Evolutionary conservation across 768 basidiomycete species (phyloP).

Genomic region (Mrakia frigida): DNA sequence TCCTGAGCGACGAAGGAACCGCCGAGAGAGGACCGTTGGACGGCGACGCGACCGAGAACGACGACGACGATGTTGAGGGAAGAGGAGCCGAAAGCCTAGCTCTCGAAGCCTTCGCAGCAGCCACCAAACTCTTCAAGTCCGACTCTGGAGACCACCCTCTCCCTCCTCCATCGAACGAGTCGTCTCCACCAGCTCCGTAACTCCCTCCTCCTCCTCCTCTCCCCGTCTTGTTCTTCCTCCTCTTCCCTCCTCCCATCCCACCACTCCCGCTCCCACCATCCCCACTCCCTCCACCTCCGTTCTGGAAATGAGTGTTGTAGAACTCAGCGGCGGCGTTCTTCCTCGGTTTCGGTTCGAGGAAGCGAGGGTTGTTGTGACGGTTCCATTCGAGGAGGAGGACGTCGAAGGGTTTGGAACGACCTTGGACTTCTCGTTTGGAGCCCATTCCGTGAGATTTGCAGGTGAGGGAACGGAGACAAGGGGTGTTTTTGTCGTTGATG

Average conservation of each 20-base stretch:
- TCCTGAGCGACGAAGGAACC: neutral
- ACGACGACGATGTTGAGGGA: neutral
- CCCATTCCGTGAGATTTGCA: slow-evolving; percentile 99
- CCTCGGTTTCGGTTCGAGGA: slow-evolving; percentile 29
- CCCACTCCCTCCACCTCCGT: neutral
- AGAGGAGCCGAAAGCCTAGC: slow-evolving; percentile 15
- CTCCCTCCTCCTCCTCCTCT: neutral
- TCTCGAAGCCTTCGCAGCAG: slow-evolving; percentile 15
- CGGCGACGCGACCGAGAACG: neutral
- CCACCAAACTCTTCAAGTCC: slow-evolving; percentile 10
- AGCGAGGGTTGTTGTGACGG: slow-evolving; percentile 41
- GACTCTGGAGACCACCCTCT: slow-evolving; percentile 8
- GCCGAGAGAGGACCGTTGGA: neutral
- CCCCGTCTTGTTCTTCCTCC: neutral
- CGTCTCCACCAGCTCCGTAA: neutral
- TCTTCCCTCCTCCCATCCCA: slow-evolving; percentile 1
- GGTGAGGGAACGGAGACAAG: slow-evolving; percentile 89
- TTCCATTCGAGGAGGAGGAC: slow-evolving; percentile 82
- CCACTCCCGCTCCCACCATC: neutral
- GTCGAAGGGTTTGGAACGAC: slow-evolving; percentile 77
- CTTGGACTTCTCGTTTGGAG: slow-evolving; percentile 83
- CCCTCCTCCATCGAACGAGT: slow-evolving; percentile 5
- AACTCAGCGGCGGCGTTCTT: neutral
- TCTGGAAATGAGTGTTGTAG: no score
- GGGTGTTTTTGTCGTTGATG: slow-evolving; percentile 87